These are phyloP conservation scores for Furcasterigmium sp. DNA, from an alignment of 2,329 filamentous ascomycete species.

Conservation along the genomic window DNA sequence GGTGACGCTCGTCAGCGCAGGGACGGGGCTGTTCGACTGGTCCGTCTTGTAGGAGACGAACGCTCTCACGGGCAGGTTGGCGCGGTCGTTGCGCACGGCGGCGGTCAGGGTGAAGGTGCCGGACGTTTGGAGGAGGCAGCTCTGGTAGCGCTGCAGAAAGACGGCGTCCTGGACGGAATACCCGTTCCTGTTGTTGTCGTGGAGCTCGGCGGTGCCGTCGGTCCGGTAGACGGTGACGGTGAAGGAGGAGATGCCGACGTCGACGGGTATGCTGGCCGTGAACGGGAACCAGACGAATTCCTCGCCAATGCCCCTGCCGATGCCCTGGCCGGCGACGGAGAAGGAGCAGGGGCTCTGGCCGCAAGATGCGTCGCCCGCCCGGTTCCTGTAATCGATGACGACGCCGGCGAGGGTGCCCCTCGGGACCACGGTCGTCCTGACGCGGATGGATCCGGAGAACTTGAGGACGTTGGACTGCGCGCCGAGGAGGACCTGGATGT, in stretches of 20 bases:
- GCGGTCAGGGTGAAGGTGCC: constrained; percentile 40
- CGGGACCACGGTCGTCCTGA: constrained; percentile 45
- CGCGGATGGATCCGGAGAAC: constrained; percentile 51
- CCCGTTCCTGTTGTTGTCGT: constrained; percentile 52
- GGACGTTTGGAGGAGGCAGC: constrained; percentile 41
- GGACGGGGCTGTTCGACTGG: constrained; percentile 34
- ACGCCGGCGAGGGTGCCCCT: constrained; percentile 38
- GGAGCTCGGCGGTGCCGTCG: constrained; percentile 37
- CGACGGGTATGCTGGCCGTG: constrained; percentile 44
- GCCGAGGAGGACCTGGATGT: constrained; percentile 49
- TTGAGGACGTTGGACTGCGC: constrained; percentile 40
- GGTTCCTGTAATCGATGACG: constrained; percentile 50
- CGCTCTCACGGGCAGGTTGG: constrained; percentile 32
- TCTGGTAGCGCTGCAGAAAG: constrained; percentile 50
- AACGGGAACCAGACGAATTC: constrained; percentile 51
- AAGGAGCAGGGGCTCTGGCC: constrained; percentile 37
- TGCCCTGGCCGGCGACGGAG: constrained; percentile 38
- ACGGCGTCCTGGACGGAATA: constrained; percentile 51
- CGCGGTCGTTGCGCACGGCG: constrained; percentile 43
- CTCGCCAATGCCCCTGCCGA: constrained; percentile 53
- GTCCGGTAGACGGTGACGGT: constrained; percentile 43
- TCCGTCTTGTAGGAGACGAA: constrained; percentile 37
- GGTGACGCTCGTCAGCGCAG: constrained; percentile 29
- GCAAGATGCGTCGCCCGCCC: constrained; percentile 42
- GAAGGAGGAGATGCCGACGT: constrained; percentile 58